Base-by-base conservation (phyloP, 345 rosid genomes). In the Eucalyptus grandis region DNA sequence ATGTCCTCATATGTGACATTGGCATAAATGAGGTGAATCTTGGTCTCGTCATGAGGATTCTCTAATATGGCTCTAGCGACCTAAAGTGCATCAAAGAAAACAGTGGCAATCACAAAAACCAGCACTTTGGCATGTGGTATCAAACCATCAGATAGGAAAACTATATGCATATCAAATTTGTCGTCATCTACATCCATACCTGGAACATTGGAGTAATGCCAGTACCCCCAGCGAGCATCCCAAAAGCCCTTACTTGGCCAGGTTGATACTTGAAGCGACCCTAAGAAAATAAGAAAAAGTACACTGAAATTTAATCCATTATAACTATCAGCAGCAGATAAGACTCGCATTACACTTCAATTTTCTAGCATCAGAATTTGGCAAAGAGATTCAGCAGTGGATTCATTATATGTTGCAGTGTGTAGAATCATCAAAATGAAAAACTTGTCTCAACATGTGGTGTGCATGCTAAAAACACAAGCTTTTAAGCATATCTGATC, bases 171-270 rank as follows among this genome's bases (percentile, higher is more conserved):
- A 58, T 60, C 50, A 13, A 65, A 85, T 56, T 62, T 69, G 19
- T 90, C 16, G 49, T 80, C 37, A 77, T 86, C 51, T 72, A 88
- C 80, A 43, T 37, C 21, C 91, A 88, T 90, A 94, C 95, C 93
- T 95, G 98, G 90, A 94, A 96, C 98, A 95, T 93, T 62, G 96
- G 96, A 90, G 98, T 94, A 89, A 96, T 95, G 86, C 98, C 98
- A 81, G 98, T 90, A 72, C 96, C 98, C 82, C 98, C 96, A 83
- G 96, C 96, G 85, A 96, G 90, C 98, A 94, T 96, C 81, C 98
- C 98, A 65, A 94, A 94, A 27, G 95, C 96, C 92, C 91, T 92
- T 88, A 92, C 95, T 92, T 93, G 94, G 89, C 95, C 94, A 87
- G 95, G 93, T 87, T 94, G 93, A 91, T 96, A 96, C 93, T 91